Evolutionary conservation across 2,329 filamentous ascomycete genomes (phyloP), one percentile per base, ranked within the genome.

Genomic region (Trichoderma asperellum): DNA sequence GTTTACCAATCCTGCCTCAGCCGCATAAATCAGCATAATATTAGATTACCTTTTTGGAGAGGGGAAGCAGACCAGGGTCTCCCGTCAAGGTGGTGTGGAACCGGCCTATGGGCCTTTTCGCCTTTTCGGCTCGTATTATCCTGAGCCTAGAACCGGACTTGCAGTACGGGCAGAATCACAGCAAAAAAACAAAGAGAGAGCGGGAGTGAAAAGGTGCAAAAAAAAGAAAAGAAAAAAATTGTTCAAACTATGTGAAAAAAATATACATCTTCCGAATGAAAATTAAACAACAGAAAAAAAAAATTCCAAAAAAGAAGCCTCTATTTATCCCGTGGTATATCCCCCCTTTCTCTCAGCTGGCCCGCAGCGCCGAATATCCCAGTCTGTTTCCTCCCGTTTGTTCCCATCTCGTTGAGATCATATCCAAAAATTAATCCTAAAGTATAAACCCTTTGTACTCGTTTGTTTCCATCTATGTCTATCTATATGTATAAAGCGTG

Each of bases 241-340:
- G 24, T 24, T n/a, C 40, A 49, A 49, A 49, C 47, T 49, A 49
- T 21, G 47, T 49, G 34, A 53, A 24, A 47, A 52, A 53, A 53
- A 35, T 40, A 62, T 47, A 18, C 27, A 24, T 40, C 32, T 35
- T 34, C 32, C 57, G n/a, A 43, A 27, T 37, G 27, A 3, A 43
- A 59, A 16, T 43, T 34, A 10, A 49, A 49, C 18, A 18, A 37
- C 11, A 16, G 27, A 24, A 40, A 59, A 40, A 24, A 40, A 59
- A 21, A 58, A 53, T 21, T 24, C 5, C n/a, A 40, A 21, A 43
- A 43, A 24, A 59, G 40, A 24, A 58, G 40, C 55, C 63, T 66
- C 55, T 66, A 64, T 64, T 58, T 66, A 59, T 66, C 63, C 63
- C 53, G 40, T 66, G 63, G 63, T 66, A 66, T 66, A 66, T 66